Conservation (phyloP, 495 filamentous ascomycete genomes). For the Annulohypoxylon moriforme region DNA sequence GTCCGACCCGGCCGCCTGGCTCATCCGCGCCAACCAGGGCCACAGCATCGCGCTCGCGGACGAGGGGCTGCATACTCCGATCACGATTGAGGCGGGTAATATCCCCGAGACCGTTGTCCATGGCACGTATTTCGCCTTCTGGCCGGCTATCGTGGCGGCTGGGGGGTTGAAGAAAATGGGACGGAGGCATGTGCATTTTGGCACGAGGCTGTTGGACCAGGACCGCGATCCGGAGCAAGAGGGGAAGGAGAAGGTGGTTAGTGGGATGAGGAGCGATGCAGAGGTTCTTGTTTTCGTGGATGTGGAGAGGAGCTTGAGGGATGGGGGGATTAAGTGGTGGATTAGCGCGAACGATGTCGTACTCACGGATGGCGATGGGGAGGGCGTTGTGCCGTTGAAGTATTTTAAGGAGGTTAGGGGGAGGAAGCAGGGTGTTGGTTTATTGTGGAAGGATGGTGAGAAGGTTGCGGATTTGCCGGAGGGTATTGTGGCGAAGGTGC, state of each 20-base stretch:
- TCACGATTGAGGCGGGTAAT: constrained; percentile 63
- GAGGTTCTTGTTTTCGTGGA: constrained; percentile 86
- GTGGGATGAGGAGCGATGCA: constrained; percentile 84
- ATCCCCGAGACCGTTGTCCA: constrained; percentile 79
- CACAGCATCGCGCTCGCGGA: constrained; percentile 79
- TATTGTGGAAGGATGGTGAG: constrained; percentile 73
- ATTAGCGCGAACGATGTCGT: constrained; percentile 85
- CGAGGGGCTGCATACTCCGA: constrained; percentile 72
- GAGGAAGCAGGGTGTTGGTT: constrained; percentile 65
- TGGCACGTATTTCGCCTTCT: constrained; percentile 84
- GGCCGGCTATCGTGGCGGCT: constrained; percentile 73
- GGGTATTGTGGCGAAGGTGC: constrained; percentile 54
- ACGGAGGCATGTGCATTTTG: constrained; percentile 88
- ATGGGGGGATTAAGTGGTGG: constrained; percentile 80
- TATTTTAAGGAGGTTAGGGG: constrained; percentile 69
- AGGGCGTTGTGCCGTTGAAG: constrained; percentile 56
- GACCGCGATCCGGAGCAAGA: constrained; percentile 56
- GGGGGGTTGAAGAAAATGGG: constrained; percentile 85
- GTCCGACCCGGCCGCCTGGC: constrained; percentile 69
- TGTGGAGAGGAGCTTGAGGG: constrained; percentile 68
- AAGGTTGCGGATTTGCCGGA: constrained; percentile 67
- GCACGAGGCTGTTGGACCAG: constrained; percentile 68
- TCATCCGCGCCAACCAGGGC: constrained; percentile 96
- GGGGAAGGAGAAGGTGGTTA: constrained; percentile 67
- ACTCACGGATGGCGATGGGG: constrained; percentile 61